Evolutionary conservation across 495 filamentous ascomycete species (phyloP), one percentile per base, ranked within the genome.

Genomic region (Xylaria scruposa): DNA sequence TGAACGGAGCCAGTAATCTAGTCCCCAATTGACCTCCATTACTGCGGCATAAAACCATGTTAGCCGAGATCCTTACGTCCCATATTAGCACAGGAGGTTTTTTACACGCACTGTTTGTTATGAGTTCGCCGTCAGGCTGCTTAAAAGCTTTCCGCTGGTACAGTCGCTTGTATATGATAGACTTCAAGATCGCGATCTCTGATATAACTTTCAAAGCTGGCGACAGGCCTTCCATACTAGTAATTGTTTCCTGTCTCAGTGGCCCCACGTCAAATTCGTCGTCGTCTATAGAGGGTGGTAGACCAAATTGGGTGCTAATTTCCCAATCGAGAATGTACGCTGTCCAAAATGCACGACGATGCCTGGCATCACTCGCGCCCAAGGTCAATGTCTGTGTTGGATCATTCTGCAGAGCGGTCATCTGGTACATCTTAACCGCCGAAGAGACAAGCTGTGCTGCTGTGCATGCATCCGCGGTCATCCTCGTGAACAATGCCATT

Each of bases 281-380:
- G 9, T n/a, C 44, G 31, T 54, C 49, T 24, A 68, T 38, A 3
- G 47, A 15, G 26, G 26, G 49, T 5, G 65, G 65, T 38, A 68
- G 49, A 19, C 65, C 65, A 29, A 13, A 56, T 29, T 40, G 65
- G 8, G 24, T 56, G 49, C 49, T 56, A 9, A 68, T 53, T 19
- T 53, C 49, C 31, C 6, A 9, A 33, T 53, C 46, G 47, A 68
- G 49, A 42, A 58, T 68, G 26, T 68, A 54, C 40, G 49, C 65
- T 8, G 65, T 68, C 65, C 65, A 68, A 21, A 68, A 68, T 8
- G 31, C 65, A 21, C 65, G 65, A 19, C 65, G 65, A 19, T 68
- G 46, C 13, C 65, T 53, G 6, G 44, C 49, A n/a, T 66, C 63
- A 6, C 24, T 31, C 17, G 42, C 29, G 21, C 65, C 31, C 10